Conservation (phyloP, 1,139 yeast species). For the Geotrichum cucujoidarum region DNA sequence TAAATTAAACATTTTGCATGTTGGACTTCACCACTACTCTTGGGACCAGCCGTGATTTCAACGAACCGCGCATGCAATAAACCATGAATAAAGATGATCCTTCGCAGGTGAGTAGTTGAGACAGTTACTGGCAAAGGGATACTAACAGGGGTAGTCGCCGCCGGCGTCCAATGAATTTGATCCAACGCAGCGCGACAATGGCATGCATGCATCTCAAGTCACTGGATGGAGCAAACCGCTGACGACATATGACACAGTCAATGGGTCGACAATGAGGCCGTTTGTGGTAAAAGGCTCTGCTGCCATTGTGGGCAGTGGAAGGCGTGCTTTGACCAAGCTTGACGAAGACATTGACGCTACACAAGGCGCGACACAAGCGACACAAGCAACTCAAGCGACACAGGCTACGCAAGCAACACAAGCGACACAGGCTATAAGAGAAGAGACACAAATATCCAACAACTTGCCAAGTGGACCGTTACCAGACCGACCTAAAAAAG, state of each 20-base stretch:
- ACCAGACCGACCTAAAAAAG: background rate
- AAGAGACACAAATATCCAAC: no score
- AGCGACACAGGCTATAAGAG: background rate
- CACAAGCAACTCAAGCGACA: background rate
- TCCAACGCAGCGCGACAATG: background rate
- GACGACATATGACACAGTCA: background rate
- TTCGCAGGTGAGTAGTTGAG: no score
- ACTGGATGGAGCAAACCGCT: background rate
- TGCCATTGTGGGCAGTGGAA: background rate
- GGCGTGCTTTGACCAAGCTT: background rate
- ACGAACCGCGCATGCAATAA: no score
- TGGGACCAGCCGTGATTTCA: no score
- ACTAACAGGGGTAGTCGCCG: background rate
- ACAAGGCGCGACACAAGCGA: constrained; percentile 2
- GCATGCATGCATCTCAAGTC: background rate
- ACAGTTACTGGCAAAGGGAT: background rate
- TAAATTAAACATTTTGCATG: no score
- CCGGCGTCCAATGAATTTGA: background rate
- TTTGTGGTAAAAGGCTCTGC: constrained; percentile 5
- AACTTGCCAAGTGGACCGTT: no score
- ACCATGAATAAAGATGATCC: no score
- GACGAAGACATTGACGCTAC: background rate
- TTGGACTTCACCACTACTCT: no score
- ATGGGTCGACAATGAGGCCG: background rate
- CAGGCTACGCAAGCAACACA: background rate